Base-by-base conservation (phyloP, 768 basidiomycete species). In the Trametes coccinea region DNA sequence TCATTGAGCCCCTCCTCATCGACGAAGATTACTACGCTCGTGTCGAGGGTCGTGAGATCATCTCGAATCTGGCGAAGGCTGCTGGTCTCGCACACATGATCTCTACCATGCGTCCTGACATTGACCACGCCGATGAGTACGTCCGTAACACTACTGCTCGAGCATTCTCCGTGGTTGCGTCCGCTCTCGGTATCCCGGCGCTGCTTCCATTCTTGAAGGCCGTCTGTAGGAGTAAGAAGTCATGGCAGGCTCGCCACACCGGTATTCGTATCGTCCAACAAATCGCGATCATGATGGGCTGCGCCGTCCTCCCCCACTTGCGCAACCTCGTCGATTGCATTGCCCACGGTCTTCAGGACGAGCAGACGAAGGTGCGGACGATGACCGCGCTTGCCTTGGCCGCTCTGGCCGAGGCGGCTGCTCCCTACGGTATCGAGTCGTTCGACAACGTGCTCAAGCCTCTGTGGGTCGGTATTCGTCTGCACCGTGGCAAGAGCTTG, bases 211-310 rank as follows among this genome's bases (percentile, higher is more conserved):
- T 99, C 86, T 81, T 99, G 63, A 96, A 96, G 77, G 96, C 97
- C 39, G 95, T 99, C 59, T 98, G 97, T 78, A 89, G 95, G 49
- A 95, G 93, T 60, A 98, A 98, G 77, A 99, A 99, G 78, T 98
- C 95, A 8, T 99, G 97, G 97, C 97, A 99, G 75, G 97, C 97
- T 8, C 88, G 96, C 61, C 97, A 98, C 75, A 99, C 97, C 4
- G 97, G 97, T 76, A 98, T 99, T 70, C 94, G 97, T 69, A 98
- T 99, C 65, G 95, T 99, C 10, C 97, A 99, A 76, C 97, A 98
- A 75, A 98, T 99, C 53, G 96, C 97, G 17, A 96, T 98, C 71
- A 98, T 98, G 95, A 98, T 98, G 95, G 96, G 96, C 16, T 98
- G 97, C 68, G 96, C 96, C 16, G 94, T 98, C 27, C 84, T 99